Evolutionary conservation across 2,329 filamentous ascomycete genomes (phyloP).

Genomic region (Diaporthe humulicola): DNA sequence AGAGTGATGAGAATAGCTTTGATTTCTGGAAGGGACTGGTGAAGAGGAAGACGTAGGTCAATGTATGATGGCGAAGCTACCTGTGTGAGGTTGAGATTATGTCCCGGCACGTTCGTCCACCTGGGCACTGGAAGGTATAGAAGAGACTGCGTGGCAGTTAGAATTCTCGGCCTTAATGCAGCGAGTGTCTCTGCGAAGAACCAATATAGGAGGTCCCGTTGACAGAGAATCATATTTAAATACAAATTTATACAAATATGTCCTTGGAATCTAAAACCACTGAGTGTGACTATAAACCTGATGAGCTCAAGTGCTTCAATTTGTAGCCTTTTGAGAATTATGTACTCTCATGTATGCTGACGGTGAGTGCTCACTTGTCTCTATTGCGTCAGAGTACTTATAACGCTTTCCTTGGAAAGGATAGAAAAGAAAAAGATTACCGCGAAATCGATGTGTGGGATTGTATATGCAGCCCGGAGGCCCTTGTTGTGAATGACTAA

Average conservation of each 20-base stretch:
- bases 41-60: conserved; percentile 76
- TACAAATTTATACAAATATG: not conserved
- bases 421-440: too few relatives aligned
- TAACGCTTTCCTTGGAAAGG: too few relatives aligned
- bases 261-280: not conserved
- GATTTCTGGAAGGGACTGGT: conserved; percentile 95
- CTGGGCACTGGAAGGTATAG: not conserved
- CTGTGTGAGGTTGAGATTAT: not conserved
- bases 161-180: not conserved
- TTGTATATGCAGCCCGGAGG: too few relatives aligned
- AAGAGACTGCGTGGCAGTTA: not conserved
- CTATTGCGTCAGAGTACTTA: too few relatives aligned
- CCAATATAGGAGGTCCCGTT: not conserved
- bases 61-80: not conserved
- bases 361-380: too few relatives aligned
- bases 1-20: conserved; percentile 98
- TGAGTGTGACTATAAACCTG: too few relatives aligned
- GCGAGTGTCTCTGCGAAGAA: too few relatives aligned
- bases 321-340: too few relatives aligned
- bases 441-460: too few relatives aligned
- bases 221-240: not conserved
- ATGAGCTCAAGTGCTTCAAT: too few relatives aligned
- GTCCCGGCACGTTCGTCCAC: not conserved
- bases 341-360: too few relatives aligned
- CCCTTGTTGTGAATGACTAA: too few relatives aligned